A percentile compares a stretch with the other conserved stretches of the same genome.
These are phyloP conservation scores for Nissolia schottii DNA, from an alignment of 306 rosid genomes.

Conservation along the genomic window DNA sequence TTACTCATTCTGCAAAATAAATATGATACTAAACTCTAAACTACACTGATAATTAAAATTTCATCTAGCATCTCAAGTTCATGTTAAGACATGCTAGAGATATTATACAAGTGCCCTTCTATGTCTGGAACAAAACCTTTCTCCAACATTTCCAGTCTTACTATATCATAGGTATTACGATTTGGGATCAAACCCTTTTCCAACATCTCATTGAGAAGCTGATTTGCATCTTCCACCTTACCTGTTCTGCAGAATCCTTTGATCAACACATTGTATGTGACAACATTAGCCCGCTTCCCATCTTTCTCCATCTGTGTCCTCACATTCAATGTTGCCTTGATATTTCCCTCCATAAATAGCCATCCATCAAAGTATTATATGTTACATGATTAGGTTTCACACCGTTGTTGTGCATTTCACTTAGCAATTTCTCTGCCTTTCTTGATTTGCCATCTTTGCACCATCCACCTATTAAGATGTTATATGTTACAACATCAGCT, in stretches of 20 bases:
- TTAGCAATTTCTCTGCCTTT: slow-evolving; percentile 49
- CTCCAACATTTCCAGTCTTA: slow-evolving; percentile 69
- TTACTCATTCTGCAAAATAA: neutral
- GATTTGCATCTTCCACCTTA: slow-evolving; percentile 69
- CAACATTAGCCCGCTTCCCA: slow-evolving; percentile 54
- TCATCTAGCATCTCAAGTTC: slow-evolving; percentile 1
- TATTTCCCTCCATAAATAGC: slow-evolving; percentile 53
- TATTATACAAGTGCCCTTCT: slow-evolving; percentile 62
- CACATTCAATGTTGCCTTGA: slow-evolving; percentile 56
- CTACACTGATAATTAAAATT: slow-evolving; percentile 2
- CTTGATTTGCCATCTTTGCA: slow-evolving; percentile 45
- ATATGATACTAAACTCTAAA: neutral
- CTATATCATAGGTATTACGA: slow-evolving; percentile 60
- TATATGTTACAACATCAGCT: slow-evolving; percentile 64
- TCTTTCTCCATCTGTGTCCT: slow-evolving; percentile 66
- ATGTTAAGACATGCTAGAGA: slow-evolving; percentile 40
- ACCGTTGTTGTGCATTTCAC: slow-evolving; percentile 47
- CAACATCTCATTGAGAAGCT: slow-evolving; percentile 81
- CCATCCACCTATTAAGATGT: slow-evolving; percentile 43
- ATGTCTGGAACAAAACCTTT: slow-evolving; percentile 69
- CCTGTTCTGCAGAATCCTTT: slow-evolving; percentile 54
- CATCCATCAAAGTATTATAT: slow-evolving; percentile 68
- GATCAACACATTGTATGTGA: slow-evolving; percentile 59
- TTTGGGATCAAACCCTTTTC: slow-evolving; percentile 78
- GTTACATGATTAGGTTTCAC: slow-evolving; percentile 60